Conservation (phyloP, 73 alveolate species). For the Tetrahymena malaccensis region DNA sequence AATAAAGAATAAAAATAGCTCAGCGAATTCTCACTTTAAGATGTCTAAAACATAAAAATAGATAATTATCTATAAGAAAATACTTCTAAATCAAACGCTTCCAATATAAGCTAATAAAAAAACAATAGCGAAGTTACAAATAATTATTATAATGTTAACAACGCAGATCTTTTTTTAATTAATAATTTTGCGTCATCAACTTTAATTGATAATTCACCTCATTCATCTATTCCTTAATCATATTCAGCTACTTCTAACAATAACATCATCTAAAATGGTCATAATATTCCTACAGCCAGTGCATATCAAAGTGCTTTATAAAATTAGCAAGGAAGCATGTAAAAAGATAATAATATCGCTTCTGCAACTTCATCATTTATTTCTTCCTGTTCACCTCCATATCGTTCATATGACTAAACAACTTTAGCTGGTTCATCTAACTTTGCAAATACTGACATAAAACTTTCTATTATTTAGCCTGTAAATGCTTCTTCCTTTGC, state of each 20-base stretch:
- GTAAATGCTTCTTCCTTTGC: neutral
- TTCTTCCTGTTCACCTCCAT: neutral
- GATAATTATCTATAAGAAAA: neutral
- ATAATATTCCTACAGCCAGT: neutral
- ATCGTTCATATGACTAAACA: neutral
- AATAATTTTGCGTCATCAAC: neutral
- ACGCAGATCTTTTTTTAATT: neutral
- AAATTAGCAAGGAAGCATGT: neutral
- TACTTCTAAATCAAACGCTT: neutral
- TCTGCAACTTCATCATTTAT: neutral
- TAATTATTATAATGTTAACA: neutral
- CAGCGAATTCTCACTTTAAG: neutral
- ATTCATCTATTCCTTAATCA: neutral
- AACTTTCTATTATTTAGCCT: neutral
- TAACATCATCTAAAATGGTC: neutral
- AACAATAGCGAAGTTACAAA: neutral
- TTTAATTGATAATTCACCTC: neutral
- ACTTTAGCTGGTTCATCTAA: neutral
- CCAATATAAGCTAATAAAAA: neutral
- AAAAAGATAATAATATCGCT: neutral
- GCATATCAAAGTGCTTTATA: neutral
- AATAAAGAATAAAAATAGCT: too few species aligned
- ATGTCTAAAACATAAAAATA: too few species aligned
- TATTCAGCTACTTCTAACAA: neutral
- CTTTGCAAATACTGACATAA: neutral